Evolutionary conservation across 1,284 basidiomycete species (phyloP).

Genomic region (Gomphus sp.): DNA sequence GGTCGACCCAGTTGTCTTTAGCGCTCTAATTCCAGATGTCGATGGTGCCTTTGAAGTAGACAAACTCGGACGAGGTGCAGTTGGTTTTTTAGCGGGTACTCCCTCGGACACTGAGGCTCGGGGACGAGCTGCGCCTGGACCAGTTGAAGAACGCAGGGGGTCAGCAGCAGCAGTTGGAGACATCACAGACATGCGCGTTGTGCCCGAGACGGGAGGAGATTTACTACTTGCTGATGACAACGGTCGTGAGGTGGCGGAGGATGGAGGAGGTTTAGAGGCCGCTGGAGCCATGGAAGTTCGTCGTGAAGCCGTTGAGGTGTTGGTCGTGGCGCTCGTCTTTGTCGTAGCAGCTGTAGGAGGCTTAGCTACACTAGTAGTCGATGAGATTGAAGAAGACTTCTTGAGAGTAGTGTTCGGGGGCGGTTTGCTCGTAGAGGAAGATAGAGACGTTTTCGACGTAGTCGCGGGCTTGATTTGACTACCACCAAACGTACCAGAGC

Average conservation of each 20-base stretch:
- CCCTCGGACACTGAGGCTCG: conserved; percentile 27
- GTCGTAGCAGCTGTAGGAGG: conserved; percentile 26
- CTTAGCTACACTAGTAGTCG: conserved; percentile 11
- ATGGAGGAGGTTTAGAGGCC: conserved; percentile 11
- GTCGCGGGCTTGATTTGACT: not conserved
- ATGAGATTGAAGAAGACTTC: conserved; percentile 2
- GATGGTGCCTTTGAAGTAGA: conserved; percentile 18
- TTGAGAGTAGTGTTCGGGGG: not conserved
- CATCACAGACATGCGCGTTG: conserved; percentile 33
- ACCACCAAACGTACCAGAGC: not conserved
- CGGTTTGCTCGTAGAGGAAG: not conserved
- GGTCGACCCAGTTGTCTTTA: conserved; percentile 33
- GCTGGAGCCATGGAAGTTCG: conserved; percentile 14
- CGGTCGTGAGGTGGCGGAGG: conserved; percentile 3
- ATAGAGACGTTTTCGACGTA: not conserved
- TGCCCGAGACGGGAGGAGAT: conserved; percentile 29
- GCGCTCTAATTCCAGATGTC: conserved; percentile 21
- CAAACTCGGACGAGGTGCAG: conserved; percentile 21
- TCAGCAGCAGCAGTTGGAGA: conserved; percentile 21
- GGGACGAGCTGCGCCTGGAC: conserved; percentile 20
- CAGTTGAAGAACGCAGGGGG: conserved; percentile 18
- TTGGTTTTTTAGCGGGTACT: conserved; percentile 20
- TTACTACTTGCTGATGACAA: conserved; percentile 15
- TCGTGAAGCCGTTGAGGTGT: conserved; percentile 15
- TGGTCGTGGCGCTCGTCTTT: conserved; percentile 15